Evolutionary conservation across 176 grass and related monocot species (phyloP), one percentile per base, ranked within the genome.

Genomic region (Hyparrhenia diplandra): DNA sequence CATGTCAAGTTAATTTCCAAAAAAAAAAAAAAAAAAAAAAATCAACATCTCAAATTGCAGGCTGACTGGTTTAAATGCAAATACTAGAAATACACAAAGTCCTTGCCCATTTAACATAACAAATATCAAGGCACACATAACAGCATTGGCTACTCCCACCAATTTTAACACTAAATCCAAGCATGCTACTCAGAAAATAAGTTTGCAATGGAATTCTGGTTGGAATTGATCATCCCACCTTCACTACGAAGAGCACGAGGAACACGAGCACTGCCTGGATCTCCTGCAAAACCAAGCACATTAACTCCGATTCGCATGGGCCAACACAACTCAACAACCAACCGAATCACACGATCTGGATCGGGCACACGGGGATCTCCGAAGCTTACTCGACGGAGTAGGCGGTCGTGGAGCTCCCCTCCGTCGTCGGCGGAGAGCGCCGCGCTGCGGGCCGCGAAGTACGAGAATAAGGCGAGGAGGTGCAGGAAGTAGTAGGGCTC

Each of bases 401-500:
- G 92, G 82, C 67, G 85, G 80, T 79, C 10, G 72, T 86, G 73
- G 76, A 98, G 55, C 69, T 91, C 90, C 18, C 35, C 18, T 80
- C 80, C 80, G 49, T 84, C 71, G 73, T 52, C 77, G 64, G 86
- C 70, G 25, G 87, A 71, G 25, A 80, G 75, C 55, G 74, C 90
- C 52, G 87, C 24, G 76, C 82, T 84, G 79, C 93, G 93, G 61
- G 84, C 89, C 37, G 80, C 93, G 82, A 99, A 93, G 88, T 95
- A 95, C 60, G 93, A 93, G 90, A 95, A 95, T 77, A 95, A 93
- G 47, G 91, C 92, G 72, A 95, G 60, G 58, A 95, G 67, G 85
- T 99, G 93, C 41, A 99, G 88, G 57, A 99, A 72, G 75, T 99
- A 99, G 85, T 85, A 99, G 54, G 96, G 89, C 73, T 95, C 92